Conservation (phyloP, 1,139 yeast genomes). For the Hemisphaericaspora xylofermentans region DNA sequence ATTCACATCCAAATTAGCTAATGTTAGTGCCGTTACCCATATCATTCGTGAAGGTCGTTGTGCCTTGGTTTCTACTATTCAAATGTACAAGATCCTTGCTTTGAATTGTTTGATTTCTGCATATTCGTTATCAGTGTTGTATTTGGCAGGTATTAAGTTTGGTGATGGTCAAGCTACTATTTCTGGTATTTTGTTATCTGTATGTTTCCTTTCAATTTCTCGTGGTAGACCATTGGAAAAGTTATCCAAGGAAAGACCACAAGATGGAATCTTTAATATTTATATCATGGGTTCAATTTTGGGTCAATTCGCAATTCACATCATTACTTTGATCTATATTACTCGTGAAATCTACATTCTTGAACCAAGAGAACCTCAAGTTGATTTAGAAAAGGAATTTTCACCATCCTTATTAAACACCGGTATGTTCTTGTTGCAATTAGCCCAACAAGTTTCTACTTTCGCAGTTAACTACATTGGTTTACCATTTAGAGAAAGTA, state of each 20-base stretch:
- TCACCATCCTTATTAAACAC: conserved; percentile 90
- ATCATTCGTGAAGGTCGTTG: conserved; percentile 98
- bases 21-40: conserved; percentile 89
- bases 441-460: conserved; percentile 96
- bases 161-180: conserved; percentile 97
- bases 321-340: conserved; percentile 76
- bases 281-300: conserved; percentile 97
- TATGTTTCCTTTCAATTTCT: conserved; percentile 93
- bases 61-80: conserved; percentile 95
- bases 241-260: conserved; percentile 93
- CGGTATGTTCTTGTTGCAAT: conserved; percentile 89
- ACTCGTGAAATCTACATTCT: conserved; percentile 78
- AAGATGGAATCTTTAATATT: conserved; percentile 91
- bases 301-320: conserved; percentile 94
- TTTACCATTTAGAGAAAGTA: conserved; percentile 91
- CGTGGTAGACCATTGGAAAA: conserved; percentile 90
- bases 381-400: conserved; percentile 88
- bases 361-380: conserved; percentile 88
- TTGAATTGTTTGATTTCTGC: conserved; percentile 96
- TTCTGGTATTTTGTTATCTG: conserved; percentile 85
- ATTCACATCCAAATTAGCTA: conserved; percentile 89
- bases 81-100: conserved; percentile 97
- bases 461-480: conserved; percentile 98
- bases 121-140: conserved; percentile 88
- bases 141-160: conserved; percentile 95